Evolutionary conservation across 2,329 filamentous ascomycete species (phyloP), one percentile per base, ranked within the genome.

Genomic region (Coniochaeta pulveracea): DNA sequence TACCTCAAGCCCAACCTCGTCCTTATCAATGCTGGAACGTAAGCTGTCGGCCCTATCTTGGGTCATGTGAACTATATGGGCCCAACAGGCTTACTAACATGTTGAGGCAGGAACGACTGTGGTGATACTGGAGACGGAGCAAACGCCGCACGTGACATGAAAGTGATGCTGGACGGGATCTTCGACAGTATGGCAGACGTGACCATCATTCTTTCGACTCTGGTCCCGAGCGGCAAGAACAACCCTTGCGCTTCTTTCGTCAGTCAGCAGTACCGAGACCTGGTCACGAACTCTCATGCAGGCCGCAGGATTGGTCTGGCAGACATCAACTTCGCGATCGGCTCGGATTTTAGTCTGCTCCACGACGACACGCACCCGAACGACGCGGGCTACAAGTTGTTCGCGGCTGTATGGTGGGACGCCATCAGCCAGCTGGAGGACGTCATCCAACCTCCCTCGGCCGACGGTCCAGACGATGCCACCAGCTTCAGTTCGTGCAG

Each of bases 31-130:
- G 21, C 21, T n/a, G 21, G 21, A 23, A 23, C 21, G 21, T 23
- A 23, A 23, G 21, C n/a, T 16, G 18, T 17, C 16, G 5, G 5
- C 10, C 9, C 5, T 24, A 16, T 14, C 6, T 34, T n/a, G 5
- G 22, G 24, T 21, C n/a, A 19, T 12, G 12, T 34, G 3, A n/a
- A n/a, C n/a, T n/a, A n/a, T n/a, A n/a, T n/a, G n/a, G n/a, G n/a
- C n/a, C n/a, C n/a, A n/a, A n/a, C n/a, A n/a, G n/a, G n/a, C n/a
- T n/a, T n/a, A n/a, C n/a, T n/a, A n/a, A n/a, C n/a, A n/a, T n/a
- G n/a, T n/a, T n/a, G 22, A 18, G 21, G 11, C 14, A 36, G 35
- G 14, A 36, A 38, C 21, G 34, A 36, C 21, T 38, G 37, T 26
- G 16, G 16, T 24, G n/a, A 33, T 27, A 15, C 16, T 36, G 12